Evolutionary conservation across 192 early-diverging fungal genomes (phyloP).

Genomic region (Chytriomyces hyalinus): DNA sequence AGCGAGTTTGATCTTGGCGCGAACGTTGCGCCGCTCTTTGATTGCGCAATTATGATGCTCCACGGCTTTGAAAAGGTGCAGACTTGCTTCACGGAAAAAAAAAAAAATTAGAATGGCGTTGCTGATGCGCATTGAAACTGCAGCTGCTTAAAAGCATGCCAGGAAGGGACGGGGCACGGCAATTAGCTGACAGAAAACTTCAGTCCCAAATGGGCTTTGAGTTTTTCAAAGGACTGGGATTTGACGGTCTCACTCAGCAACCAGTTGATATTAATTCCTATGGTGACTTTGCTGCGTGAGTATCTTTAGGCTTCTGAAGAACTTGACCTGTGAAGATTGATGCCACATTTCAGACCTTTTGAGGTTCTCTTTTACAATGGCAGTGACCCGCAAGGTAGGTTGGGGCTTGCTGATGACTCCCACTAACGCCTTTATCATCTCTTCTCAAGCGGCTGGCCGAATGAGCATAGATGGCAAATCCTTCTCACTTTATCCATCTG

Average conservation of each 20-base stretch:
- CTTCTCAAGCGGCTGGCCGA: slow-evolving; percentile 10
- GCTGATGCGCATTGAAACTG: background rate
- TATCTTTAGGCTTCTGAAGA: background rate
- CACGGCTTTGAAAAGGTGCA: slow-evolving; percentile 15
- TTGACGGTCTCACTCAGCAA: background rate
- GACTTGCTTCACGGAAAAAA: background rate
- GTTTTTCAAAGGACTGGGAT: slow-evolving; percentile 9
- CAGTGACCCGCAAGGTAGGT: background rate
- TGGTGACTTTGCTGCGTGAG: slow-evolving; percentile 19
- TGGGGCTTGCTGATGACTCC: background rate
- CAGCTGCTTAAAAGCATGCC: background rate
- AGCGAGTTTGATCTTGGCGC: background rate
- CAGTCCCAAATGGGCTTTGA: slow-evolving; percentile 10
- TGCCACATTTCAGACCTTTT: background rate
- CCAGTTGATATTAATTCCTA: slow-evolving; percentile 17
- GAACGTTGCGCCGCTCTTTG: background rate
- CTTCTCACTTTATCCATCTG: background rate
- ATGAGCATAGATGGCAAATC: background rate
- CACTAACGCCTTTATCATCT: background rate
- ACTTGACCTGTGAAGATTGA: background rate
- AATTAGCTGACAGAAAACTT: background rate
- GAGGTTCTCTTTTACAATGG: slow-evolving; percentile 16
- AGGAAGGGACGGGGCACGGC: background rate
- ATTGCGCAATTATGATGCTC: slow-evolving; percentile 19
- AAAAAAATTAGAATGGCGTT: background rate